A percentile compares a stretch with the other conserved stretches of the same genome.
Evolutionary conservation across 345 rosid genomes (phyloP).

Genomic region (Alliaria petiolata): DNA sequence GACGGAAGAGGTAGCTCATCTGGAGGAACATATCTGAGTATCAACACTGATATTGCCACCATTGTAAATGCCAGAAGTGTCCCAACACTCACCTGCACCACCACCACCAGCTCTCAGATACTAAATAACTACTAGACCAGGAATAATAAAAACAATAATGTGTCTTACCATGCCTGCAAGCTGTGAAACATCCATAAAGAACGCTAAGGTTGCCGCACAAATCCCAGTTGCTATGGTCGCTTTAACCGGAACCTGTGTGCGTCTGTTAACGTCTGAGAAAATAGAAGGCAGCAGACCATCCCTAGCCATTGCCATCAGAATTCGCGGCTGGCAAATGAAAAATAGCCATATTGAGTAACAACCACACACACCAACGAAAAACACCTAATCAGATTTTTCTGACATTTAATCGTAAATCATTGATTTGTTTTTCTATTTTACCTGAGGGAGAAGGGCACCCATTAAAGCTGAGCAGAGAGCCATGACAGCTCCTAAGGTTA

Average conservation of each 20-base stretch:
- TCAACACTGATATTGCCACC: conserved; percentile 91
- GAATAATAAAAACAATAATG: not conserved
- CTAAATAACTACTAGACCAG: not conserved
- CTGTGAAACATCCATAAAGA: conserved; percentile 80
- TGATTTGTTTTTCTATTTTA: conserved; percentile 25
- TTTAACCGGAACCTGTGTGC: conserved; percentile 77
- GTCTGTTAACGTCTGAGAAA: conserved; percentile 68
- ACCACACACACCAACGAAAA: not conserved
- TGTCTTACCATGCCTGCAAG: conserved; percentile 82
- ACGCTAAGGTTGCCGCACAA: conserved; percentile 64
- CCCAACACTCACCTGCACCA: conserved; percentile 92
- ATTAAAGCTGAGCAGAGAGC: conserved; percentile 93
- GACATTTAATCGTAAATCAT: not conserved
- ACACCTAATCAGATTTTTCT: not conserved
- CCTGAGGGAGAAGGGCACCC: conserved; percentile 99
- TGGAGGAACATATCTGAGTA: conserved; percentile 94
- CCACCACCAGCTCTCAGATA: not conserved
- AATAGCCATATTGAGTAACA: not conserved
- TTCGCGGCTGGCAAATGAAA: conserved; percentile 60
- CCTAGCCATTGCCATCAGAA: conserved; percentile 93
- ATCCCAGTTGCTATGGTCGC: conserved; percentile 70
- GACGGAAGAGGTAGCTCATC: conserved; percentile 82
- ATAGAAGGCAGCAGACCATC: conserved; percentile 85
- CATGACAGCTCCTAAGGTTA: conserved; percentile 86
- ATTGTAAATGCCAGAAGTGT: conserved; percentile 96